A percentile compares a stretch with the other conserved stretches of the same genome.
Evolutionary conservation across 495 filamentous ascomycete genomes (phyloP).

Genomic region (Acidomyces sp.): DNA sequence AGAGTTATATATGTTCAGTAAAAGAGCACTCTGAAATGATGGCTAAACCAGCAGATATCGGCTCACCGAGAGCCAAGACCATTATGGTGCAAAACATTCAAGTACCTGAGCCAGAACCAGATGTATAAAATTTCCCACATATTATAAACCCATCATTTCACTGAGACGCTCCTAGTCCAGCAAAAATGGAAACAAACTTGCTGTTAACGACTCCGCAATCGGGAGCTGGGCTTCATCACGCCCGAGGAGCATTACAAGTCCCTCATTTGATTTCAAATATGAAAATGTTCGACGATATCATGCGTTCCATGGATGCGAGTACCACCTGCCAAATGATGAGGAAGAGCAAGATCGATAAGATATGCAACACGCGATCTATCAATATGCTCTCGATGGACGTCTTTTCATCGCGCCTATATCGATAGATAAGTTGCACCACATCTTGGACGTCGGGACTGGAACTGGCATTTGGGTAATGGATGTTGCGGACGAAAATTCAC

Average conservation of each 20-base stretch:
- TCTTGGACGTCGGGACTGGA: conserved; percentile 50
- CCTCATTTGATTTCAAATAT: conserved; percentile 10
- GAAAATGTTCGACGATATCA: conserved; percentile 21
- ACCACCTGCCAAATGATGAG: conserved; percentile 21
- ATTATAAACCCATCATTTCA: not conserved
- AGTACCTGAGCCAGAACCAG: not conserved
- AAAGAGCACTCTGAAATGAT: too few species aligned
- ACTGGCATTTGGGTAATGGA: conserved; percentile 56
- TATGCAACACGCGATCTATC: conserved; percentile 49
- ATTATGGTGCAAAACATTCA: too few species aligned
- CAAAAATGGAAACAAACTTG: not conserved
- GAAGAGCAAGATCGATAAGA: conserved; percentile 61
- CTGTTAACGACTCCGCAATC: not conserved
- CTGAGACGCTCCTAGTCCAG: not conserved
- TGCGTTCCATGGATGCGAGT: conserved; percentile 16
- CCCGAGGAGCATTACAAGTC: not conserved
- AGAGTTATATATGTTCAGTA: too few species aligned
- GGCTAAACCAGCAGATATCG: too few species aligned
- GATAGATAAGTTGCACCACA: conserved; percentile 29
- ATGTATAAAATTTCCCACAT: not conserved
- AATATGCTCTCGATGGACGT: conserved; percentile 39
- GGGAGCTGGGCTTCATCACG: not conserved
- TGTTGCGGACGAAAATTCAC: conserved; percentile 42
- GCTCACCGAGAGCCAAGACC: too few species aligned
- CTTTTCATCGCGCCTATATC: conserved; percentile 39